Percentiles rank a stretch among this genome's conserved stretches.
These are phyloP conservation scores for Psilocybe cubensis DNA, from an alignment of 768 basidiomycete genomes.

Conservation along the genomic window DNA sequence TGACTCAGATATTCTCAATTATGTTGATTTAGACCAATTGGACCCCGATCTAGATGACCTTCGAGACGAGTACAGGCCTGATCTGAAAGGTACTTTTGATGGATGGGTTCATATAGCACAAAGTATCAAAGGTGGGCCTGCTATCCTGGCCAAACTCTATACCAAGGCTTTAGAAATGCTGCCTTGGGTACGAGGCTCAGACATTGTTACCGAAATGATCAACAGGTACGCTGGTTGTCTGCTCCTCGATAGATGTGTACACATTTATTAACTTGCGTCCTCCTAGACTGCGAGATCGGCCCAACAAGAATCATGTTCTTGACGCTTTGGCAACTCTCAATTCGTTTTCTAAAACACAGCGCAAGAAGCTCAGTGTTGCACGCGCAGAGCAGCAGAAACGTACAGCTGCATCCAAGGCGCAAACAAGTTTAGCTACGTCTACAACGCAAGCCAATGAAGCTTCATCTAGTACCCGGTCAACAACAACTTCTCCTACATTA, in stretches of 20 bases:
- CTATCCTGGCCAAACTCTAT: constrained; percentile 44
- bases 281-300: constrained; percentile 54
- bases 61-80: constrained; percentile 62
- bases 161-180: constrained; percentile 49
- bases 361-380: constrained; percentile 36
- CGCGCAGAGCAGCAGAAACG: constrained; percentile 15
- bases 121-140: constrained; percentile 40
- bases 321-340: constrained; percentile 55
- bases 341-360: constrained; percentile 54
- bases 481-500: background rate
- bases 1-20: constrained; percentile 52
- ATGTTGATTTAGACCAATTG: constrained; percentile 51
- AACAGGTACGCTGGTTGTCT: constrained; percentile 42
- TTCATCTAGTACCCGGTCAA: background rate
- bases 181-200: constrained; percentile 56
- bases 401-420: constrained; percentile 24
- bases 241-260: background rate
- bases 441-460: background rate
- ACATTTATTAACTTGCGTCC: background rate
- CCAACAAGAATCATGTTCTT: constrained; percentile 52
- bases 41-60: constrained; percentile 65
- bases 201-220: constrained; percentile 61
- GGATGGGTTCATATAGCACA: constrained; percentile 53
- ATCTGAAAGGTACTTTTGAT: constrained; percentile 57
- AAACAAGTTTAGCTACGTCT: constrained; percentile 14